These are phyloP conservation scores for Aspergillus saccharolyticus DNA, from an alignment of 495 filamentous ascomycete genomes.

Conservation along the genomic window DNA sequence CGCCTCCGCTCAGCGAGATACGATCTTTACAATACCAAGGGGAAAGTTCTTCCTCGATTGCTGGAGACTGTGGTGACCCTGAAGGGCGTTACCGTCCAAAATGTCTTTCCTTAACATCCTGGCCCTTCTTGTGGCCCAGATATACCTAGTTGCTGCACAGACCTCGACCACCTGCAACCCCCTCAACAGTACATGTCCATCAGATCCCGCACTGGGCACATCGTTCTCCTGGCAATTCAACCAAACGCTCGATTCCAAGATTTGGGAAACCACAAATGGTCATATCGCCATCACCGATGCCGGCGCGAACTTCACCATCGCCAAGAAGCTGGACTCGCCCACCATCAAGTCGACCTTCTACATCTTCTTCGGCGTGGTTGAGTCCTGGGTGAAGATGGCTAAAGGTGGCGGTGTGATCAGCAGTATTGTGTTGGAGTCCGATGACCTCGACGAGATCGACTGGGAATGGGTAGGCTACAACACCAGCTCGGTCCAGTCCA, in stretches of 20 bases:
- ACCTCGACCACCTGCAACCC: constrained; percentile 62
- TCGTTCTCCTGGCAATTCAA: constrained; percentile 58
- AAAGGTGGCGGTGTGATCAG: constrained; percentile 72
- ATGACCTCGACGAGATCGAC: constrained; percentile 91
- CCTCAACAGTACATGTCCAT: constrained; percentile 56
- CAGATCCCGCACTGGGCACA: constrained; percentile 64
- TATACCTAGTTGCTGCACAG: constrained; percentile 30
- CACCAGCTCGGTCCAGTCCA: constrained; percentile 66
- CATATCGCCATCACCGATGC: constrained; percentile 48
- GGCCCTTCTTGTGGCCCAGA: constrained; percentile 24
- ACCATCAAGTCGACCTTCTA: constrained; percentile 72
- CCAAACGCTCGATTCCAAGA: constrained; percentile 42
- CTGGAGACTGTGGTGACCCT: constrained; percentile 10
- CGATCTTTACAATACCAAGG: neutral
- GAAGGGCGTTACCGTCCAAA: constrained; percentile 7
- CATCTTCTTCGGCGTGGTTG: constrained; percentile 79
- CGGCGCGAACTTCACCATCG: constrained; percentile 67
- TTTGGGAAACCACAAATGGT: constrained; percentile 63
- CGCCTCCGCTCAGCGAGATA: constrained; percentile 3
- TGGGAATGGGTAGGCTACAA: constrained; percentile 61
- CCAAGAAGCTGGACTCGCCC: constrained; percentile 59
- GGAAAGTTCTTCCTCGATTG: neutral
- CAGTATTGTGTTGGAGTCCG: constrained; percentile 82
- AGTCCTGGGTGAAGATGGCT: constrained; percentile 65
- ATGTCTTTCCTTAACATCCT: constrained; percentile 27